Base-by-base conservation (phyloP, 768 basidiomycete species). In the Nidularia pulvinata region DNA sequence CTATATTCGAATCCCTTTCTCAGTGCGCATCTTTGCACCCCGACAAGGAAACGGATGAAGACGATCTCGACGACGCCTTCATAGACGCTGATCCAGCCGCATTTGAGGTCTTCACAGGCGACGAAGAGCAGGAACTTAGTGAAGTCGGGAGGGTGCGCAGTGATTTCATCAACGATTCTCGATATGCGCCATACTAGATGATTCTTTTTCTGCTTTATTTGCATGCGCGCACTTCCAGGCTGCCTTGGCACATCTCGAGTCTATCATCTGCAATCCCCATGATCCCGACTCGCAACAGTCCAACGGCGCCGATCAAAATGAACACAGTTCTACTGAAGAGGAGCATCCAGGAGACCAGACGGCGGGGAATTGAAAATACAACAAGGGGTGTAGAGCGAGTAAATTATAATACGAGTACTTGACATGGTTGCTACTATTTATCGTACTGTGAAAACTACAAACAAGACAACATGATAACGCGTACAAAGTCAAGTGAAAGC, bases 121-220 rank as follows among this genome's bases (percentile, higher is more conserved):
- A 79, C 46, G 85, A 79, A 52, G 79, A 73, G 19, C 76, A 92
- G 61, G 90, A 94, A 70, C 81, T 94, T 59, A 90, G 86, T 69
- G 86, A 88, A 74, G 89, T 88, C 59, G 93, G 93, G 76, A 85
- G 90, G 88, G 91, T 93, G 87, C 90, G 93, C 89, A 91, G 86
- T 69, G 82, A 89, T 89, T 89, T 89, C 69, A 63, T 80, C 72
- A 86, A 86, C 76, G 71, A 86, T 77, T 80, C 71, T 66, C 89
- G 93, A 71, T 94, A 77, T 73, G 76, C 83, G 54, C 93, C 93
- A 61, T 95, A 95, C 84, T 95, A 89, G 89, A 81, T 70, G 62
- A 61, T 54, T 54, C 55, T 59, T 64, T 58, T 65, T 66, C 58
- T 60, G 54, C 57, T 54, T 46, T 51, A 51, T 47, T 54, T 54